Conservation (phyloP, 164 flowering plant genomes). For the Vitis cinerea region DNA sequence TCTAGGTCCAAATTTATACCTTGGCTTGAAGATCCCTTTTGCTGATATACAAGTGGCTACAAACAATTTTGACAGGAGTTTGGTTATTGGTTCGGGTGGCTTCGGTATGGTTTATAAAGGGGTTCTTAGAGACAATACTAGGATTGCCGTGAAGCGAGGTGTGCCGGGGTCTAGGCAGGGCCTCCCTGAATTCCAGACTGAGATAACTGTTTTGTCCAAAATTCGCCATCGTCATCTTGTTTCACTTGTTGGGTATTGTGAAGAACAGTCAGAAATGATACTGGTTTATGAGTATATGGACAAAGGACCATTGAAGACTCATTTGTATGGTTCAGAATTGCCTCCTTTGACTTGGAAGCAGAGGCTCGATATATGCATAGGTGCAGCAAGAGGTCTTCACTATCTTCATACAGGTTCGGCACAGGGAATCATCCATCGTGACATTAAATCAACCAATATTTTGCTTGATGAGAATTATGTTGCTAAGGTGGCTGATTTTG, state of each 20-base stretch:
- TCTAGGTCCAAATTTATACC: constrained; percentile 44
- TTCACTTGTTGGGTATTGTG: constrained; percentile 76
- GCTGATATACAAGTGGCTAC: constrained; percentile 63
- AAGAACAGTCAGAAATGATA: constrained; percentile 82
- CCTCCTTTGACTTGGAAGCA: constrained; percentile 69
- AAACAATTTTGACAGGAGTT: constrained; percentile 54
- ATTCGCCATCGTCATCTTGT: constrained; percentile 75
- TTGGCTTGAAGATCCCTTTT: constrained; percentile 56
- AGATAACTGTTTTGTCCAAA: constrained; percentile 63
- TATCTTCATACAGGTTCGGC: constrained; percentile 71
- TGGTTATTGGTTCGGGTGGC: constrained; percentile 78
- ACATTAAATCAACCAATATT: constrained; percentile 69
- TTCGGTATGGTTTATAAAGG: constrained; percentile 84
- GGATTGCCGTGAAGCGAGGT: constrained; percentile 78
- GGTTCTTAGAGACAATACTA: constrained; percentile 53
- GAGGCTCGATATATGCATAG: constrained; percentile 66
- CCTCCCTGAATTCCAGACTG: constrained; percentile 77
- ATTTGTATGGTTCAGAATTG: constrained; percentile 54
- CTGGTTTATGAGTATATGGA: constrained; percentile 83
- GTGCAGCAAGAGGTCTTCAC: constrained; percentile 68
- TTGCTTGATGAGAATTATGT: constrained; percentile 54
- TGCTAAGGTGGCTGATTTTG: constrained; percentile 72
- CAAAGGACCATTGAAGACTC: constrained; percentile 66
- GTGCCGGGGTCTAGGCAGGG: constrained; percentile 77
- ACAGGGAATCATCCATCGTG: constrained; percentile 71